phyloP scores from a whole-genome alignment of 768 basidiomycete species.

The Tricholoma hemisulphureum region DNA sequence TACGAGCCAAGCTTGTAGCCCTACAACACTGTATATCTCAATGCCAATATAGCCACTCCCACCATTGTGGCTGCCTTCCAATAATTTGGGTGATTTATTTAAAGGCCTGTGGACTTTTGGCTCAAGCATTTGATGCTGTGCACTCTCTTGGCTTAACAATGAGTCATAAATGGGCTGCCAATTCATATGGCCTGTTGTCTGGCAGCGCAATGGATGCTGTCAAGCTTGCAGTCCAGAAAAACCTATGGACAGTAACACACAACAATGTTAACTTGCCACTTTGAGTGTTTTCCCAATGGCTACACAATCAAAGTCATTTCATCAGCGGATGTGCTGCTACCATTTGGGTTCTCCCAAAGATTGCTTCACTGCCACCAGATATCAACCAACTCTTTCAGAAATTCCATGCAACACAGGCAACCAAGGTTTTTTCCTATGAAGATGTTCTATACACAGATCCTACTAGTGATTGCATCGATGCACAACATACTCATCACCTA shows the following conservation, averaged over 20 bases:
- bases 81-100: constrained; percentile 20
- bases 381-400: constrained; percentile 10
- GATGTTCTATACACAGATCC: neutral
- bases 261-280: constrained; percentile 23
- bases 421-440: neutral
- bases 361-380: constrained; percentile 4
- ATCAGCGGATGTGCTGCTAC: constrained; percentile 22
- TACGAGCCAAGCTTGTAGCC: no score
- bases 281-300: constrained; percentile 23
- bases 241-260: constrained; percentile 16
- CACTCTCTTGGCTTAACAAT: constrained; percentile 16
- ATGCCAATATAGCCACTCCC: constrained; percentile 13
- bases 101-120: constrained; percentile 17
- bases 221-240: constrained; percentile 1
- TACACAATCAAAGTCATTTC: constrained; percentile 24
- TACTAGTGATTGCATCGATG: neutral
- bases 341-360: constrained; percentile 14
- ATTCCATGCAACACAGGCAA: neutral
- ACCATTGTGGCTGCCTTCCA: constrained; percentile 6
- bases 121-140: constrained; percentile 16
- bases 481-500: neutral
- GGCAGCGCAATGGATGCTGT: constrained; percentile 8
- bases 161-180: constrained; percentile 6
- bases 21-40: no score
- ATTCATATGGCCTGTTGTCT: neutral